These are phyloP conservation scores for Botrytis medusae DNA, from an alignment of 2,329 filamentous ascomycete species.

Conservation along the genomic window DNA sequence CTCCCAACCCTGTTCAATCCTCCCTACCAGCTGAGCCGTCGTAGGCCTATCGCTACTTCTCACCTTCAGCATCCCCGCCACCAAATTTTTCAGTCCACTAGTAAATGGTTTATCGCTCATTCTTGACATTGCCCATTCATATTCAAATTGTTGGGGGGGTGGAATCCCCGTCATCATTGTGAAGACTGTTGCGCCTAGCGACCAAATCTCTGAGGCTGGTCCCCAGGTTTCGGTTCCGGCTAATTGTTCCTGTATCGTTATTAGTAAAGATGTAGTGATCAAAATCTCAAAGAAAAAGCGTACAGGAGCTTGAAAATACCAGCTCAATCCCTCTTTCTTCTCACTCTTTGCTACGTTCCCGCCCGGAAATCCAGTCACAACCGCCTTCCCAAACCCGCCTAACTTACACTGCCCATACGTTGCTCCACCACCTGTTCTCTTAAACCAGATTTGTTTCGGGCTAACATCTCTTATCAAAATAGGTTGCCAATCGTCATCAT, in stretches of 20 bases:
- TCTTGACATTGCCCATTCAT: slow-evolving; percentile 34
- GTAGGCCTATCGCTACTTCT: slow-evolving; percentile 28
- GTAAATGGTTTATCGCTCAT: slow-evolving; percentile 34
- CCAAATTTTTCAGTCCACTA: slow-evolving; percentile 29
- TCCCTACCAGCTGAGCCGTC: slow-evolving; percentile 27
- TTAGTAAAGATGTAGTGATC: neutral
- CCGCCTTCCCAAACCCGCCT: slow-evolving; percentile 47
- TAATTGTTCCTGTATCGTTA: slow-evolving; percentile 32
- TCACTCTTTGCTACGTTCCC: slow-evolving; percentile 25
- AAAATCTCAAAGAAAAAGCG: neutral
- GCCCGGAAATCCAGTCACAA: slow-evolving; percentile 30
- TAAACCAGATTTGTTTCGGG: slow-evolving; percentile 52
- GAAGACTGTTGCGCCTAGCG: slow-evolving; percentile 36
- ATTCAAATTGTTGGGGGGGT: slow-evolving; percentile 30
- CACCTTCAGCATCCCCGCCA: slow-evolving; percentile 31
- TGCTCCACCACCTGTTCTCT: slow-evolving; percentile 48
- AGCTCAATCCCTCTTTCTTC: slow-evolving; percentile 24
- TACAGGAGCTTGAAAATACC: slow-evolving; percentile 13
- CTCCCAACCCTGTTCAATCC: slow-evolving; percentile 29
- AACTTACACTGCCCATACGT: slow-evolving; percentile 56
- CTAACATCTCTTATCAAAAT: slow-evolving; percentile 51
- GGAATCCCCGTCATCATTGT: slow-evolving; percentile 39
- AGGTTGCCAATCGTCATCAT: slow-evolving; percentile 50
- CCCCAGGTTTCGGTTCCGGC: slow-evolving; percentile 27
- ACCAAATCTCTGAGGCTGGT: slow-evolving; percentile 34